A percentile compares a stretch with the other conserved stretches of the same genome.
These are phyloP conservation scores for Aspergillus sp. DNA, from an alignment of 2,329 filamentous ascomycete species.

Conservation along the genomic window DNA sequence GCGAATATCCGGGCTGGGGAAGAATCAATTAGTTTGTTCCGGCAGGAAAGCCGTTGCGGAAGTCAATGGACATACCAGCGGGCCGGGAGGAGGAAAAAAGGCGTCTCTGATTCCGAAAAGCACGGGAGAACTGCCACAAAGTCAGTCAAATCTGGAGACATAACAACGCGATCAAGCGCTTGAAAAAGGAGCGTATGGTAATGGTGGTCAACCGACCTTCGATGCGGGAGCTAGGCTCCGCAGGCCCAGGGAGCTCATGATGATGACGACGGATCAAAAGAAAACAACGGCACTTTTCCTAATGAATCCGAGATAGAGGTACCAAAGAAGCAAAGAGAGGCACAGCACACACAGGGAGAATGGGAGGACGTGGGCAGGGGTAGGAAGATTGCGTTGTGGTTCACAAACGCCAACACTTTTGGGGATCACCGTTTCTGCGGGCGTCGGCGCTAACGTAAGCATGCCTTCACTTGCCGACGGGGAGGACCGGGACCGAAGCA, in stretches of 20 bases:
- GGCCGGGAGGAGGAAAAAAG: constrained; percentile 81
- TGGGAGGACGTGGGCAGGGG: constrained; percentile 9
- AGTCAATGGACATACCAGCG: constrained; percentile 51
- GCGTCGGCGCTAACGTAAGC: constrained; percentile 30
- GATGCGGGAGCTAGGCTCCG: constrained; percentile 43
- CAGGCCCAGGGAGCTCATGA: constrained; percentile 44
- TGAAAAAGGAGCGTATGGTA: constrained; percentile 10
- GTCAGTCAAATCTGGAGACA: constrained; percentile 18
- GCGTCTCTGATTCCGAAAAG: constrained; percentile 58
- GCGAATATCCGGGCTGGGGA: constrained; percentile 70
- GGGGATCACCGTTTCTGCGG: constrained; percentile 17
- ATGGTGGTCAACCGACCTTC: constrained; percentile 33
- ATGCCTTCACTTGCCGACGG: constrained; percentile 26
- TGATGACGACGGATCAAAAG: constrained; percentile 27
- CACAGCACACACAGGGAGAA: constrained; percentile 8
- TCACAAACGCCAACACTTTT: constrained; percentile 16
- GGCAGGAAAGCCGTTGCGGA: constrained; percentile 8
- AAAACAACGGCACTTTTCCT: constrained; percentile 16
- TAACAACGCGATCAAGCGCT: constrained; percentile 5
- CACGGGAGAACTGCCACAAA: constrained; percentile 51
- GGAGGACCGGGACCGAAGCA: constrained; percentile 19
- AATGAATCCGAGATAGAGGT: constrained; percentile 15
- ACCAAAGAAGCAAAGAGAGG: constrained; percentile 9
- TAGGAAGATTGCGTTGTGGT: constrained; percentile 13
- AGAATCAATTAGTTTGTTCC: constrained; percentile 17